phyloP scores from a whole-genome alignment of 176 grass and related monocot species.

The Calamus simplicifolius region DNA sequence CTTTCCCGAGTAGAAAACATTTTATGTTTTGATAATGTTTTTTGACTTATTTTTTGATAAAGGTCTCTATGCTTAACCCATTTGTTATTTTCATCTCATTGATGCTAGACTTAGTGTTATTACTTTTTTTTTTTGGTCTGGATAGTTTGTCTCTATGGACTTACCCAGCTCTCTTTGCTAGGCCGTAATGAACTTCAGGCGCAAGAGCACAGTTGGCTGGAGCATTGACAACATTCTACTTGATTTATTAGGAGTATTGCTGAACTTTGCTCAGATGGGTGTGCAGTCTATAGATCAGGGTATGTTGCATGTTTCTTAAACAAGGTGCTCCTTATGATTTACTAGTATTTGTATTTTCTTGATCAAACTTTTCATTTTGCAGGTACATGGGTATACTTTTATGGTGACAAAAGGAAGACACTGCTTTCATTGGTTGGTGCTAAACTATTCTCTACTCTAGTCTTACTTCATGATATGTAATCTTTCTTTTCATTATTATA shows the following conservation, averaged over 20 bases:
- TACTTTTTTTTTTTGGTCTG: neutral
- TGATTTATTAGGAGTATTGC: constrained; percentile 63
- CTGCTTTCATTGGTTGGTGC: constrained; percentile 82
- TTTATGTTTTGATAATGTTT: too few species aligned
- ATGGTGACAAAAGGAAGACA: constrained; percentile 89
- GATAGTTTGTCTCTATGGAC: constrained; percentile 2
- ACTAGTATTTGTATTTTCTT: neutral
- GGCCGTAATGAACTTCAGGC: constrained; percentile 77
- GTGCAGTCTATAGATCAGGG: constrained; percentile 92
- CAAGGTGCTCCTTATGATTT: neutral
- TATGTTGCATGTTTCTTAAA: constrained; percentile 22
- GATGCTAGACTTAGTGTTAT: neutral
- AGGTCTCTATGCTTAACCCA: too few species aligned
- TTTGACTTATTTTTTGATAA: too few species aligned
- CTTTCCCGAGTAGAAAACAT: too few species aligned
- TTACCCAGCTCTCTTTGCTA: constrained; percentile 3
- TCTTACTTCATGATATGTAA: neutral
- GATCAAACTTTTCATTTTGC: constrained; percentile 28
- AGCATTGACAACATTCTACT: constrained; percentile 97
- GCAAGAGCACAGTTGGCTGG: constrained; percentile 93
- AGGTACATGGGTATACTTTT: constrained; percentile 85
- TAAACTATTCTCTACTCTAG: neutral
- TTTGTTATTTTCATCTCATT: too few species aligned
- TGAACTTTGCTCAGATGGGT: constrained; percentile 91
- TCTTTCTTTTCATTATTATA: too few species aligned